Percentiles rank a stretch among this genome's conserved stretches.
Evolutionary conservation across 768 basidiomycete species (phyloP).

Genomic region (Boletus vermiculosoides): DNA sequence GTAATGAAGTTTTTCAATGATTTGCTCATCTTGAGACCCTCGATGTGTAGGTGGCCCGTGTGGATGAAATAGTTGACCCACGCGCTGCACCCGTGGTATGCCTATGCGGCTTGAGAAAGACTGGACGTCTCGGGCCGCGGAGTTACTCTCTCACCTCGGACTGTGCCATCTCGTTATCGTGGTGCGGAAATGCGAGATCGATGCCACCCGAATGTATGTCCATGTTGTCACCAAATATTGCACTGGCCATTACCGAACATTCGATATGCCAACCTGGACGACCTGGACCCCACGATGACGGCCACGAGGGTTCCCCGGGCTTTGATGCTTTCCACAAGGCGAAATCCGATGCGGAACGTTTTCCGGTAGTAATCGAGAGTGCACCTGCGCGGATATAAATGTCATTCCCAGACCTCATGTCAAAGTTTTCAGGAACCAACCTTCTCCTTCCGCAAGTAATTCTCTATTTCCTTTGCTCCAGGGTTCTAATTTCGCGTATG

Average conservation of each 20-base stretch:
- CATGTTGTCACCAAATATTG: conserved; percentile 62
- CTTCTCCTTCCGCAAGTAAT: conserved; percentile 89
- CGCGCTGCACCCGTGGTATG: conserved; percentile 84
- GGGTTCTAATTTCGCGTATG: conserved; percentile 93
- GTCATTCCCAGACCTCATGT: not conserved
- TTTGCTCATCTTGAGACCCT: conserved; percentile 99
- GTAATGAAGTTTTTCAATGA: conserved; percentile 99
- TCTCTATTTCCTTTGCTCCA: conserved; percentile 95
- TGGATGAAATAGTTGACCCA: conserved; percentile 99
- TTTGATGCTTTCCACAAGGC: conserved; percentile 98
- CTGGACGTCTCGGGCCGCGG: not conserved
- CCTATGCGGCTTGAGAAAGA: conserved; percentile 46
- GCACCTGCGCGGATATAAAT: conserved; percentile 43
- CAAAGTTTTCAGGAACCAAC: conserved; percentile 36
- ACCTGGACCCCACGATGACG: conserved; percentile 83
- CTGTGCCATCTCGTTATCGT: conserved; percentile 98
- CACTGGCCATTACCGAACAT: conserved; percentile 97
- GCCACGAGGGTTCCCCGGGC: conserved; percentile 95
- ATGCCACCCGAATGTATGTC: conserved; percentile 98
- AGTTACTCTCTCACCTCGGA: conserved; percentile 63
- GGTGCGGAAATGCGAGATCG: conserved; percentile 98
- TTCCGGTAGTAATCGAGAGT: conserved; percentile 54
- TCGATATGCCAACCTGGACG: conserved; percentile 92
- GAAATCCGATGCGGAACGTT: conserved; percentile 87
- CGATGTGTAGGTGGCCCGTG: conserved; percentile 97